Percentiles rank a stretch among this genome's conserved stretches.
Evolutionary conservation across 1,139 yeast species (phyloP).

Genomic region (Scheffersomyces segobiensis): DNA sequence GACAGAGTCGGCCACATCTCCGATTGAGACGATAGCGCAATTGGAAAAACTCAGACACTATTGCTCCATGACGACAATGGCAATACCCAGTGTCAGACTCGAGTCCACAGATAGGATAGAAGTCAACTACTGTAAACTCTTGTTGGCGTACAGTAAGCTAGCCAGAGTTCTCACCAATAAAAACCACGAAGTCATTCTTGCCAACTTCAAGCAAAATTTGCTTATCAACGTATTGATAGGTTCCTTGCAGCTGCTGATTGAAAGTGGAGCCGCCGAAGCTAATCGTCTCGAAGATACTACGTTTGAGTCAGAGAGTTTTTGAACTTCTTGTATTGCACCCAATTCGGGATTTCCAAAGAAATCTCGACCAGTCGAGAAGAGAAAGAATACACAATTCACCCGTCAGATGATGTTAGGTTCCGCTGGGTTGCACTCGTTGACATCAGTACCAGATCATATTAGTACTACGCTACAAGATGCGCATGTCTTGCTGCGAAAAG

Average conservation of each 20-base stretch:
- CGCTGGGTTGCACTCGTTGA: background rate
- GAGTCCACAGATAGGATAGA: conserved; percentile 7
- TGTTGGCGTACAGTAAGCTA: conserved; percentile 11
- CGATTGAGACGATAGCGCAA: background rate
- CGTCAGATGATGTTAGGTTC: background rate
- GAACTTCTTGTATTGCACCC: background rate
- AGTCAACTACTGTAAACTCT: conserved; percentile 10
- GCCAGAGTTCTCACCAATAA: conserved; percentile 8
- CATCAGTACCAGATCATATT: background rate
- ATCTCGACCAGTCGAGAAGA: background rate
- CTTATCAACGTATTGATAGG: conserved; percentile 5
- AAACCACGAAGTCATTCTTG: conserved; percentile 10
- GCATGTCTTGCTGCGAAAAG: background rate
- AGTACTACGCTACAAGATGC: background rate
- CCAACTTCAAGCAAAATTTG: conserved; percentile 9
- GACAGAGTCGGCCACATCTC: background rate
- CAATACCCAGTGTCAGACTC: conserved; percentile 6
- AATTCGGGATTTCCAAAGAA: background rate
- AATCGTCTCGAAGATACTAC: background rate
- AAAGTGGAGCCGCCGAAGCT: background rate
- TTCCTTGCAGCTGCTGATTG: background rate
- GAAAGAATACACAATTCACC: background rate
- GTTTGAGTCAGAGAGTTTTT: background rate
- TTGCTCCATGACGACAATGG: background rate
- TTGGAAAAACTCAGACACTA: background rate